Evolutionary conservation across 2,329 filamentous ascomycete genomes (phyloP).

Genomic region (Colletotrichum nymphaeae): DNA sequence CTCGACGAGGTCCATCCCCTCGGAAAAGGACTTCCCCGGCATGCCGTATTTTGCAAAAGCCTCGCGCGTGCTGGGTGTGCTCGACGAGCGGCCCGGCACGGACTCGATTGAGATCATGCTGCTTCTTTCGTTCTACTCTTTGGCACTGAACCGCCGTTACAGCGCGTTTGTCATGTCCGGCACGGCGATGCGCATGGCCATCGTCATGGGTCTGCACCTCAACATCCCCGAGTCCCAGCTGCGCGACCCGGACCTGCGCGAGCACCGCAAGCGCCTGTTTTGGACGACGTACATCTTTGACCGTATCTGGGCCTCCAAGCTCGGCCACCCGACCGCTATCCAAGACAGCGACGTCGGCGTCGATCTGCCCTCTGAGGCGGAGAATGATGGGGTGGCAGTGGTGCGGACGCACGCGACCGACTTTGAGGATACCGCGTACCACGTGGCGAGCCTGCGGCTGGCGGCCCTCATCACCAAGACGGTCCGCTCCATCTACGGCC

Average conservation of each 20-base stretch:
- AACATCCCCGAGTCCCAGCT: constrained; percentile 47
- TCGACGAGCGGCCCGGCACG: constrained; percentile 54
- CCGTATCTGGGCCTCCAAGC: constrained; percentile 59
- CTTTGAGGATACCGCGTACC: constrained; percentile 45
- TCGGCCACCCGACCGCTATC: constrained; percentile 60
- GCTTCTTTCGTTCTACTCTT: constrained; percentile 58
- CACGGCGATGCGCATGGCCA: constrained; percentile 54
- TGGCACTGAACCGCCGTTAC: constrained; percentile 56
- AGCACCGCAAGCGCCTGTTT: constrained; percentile 54
- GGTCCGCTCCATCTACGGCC: constrained; percentile 45
- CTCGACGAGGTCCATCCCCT: constrained; percentile 48
- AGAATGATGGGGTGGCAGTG: no score
- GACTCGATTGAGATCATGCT: constrained; percentile 56
- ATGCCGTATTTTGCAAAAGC: constrained; percentile 55
- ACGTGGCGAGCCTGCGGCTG: constrained; percentile 50
- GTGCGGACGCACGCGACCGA: constrained; percentile 35
- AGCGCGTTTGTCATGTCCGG: constrained; percentile 56
- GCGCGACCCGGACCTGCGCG: constrained; percentile 47
- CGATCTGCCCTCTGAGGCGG: constrained; percentile 49
- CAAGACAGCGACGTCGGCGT: constrained; percentile 60
- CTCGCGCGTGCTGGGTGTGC: constrained; percentile 50
- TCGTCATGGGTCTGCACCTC: constrained; percentile 42
- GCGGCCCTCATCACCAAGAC: constrained; percentile 46
- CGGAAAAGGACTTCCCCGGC: constrained; percentile 52
- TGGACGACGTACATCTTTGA: constrained; percentile 58